A percentile compares a stretch with the other conserved stretches of the same genome.
These are phyloP conservation scores for Solanum commersonii DNA, from an alignment of 257 asterid genomes.

Conservation along the genomic window DNA sequence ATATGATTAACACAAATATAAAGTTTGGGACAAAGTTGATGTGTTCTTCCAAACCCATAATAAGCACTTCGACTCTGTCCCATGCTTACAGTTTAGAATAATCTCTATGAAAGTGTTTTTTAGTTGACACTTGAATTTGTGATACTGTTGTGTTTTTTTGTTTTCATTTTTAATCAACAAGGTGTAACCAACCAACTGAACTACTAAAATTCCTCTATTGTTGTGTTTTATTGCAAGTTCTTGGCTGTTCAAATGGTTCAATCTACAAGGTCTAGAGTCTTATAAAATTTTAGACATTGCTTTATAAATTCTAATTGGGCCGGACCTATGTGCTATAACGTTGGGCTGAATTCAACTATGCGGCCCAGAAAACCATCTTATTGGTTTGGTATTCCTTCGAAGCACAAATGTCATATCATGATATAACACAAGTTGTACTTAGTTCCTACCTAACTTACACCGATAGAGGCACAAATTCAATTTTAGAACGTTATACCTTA, in stretches of 20 bases:
- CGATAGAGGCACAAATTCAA: not conserved
- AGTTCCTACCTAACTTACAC: not conserved
- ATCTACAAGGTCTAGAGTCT: not conserved
- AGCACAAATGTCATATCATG: not conserved
- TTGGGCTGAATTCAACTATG: not conserved
- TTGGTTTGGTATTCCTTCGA: not conserved
- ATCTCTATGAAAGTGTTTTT: not conserved
- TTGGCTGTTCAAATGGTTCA: not conserved
- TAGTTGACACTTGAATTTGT: not conserved
- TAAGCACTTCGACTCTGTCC: not conserved
- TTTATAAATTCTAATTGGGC: not conserved
- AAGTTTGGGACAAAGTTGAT: not conserved
- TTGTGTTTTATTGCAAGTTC: not conserved
- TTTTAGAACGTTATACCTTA: not conserved
- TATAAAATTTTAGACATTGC: not conserved
- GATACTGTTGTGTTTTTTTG: not conserved
- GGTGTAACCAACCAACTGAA: not conserved
- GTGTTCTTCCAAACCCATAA: not conserved
- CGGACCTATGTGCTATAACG: not conserved
- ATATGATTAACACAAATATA: not conserved
- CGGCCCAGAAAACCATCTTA: not conserved
- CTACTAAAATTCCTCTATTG: not conserved
- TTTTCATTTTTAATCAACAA: not conserved
- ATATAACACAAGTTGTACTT: not conserved
- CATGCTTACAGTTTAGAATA: not conserved